A percentile compares a stretch with the other conserved stretches of the same genome.
Evolutionary conservation across 805 yeast species (phyloP).

Genomic region (Wickerhamomyces kurtzmanii): DNA sequence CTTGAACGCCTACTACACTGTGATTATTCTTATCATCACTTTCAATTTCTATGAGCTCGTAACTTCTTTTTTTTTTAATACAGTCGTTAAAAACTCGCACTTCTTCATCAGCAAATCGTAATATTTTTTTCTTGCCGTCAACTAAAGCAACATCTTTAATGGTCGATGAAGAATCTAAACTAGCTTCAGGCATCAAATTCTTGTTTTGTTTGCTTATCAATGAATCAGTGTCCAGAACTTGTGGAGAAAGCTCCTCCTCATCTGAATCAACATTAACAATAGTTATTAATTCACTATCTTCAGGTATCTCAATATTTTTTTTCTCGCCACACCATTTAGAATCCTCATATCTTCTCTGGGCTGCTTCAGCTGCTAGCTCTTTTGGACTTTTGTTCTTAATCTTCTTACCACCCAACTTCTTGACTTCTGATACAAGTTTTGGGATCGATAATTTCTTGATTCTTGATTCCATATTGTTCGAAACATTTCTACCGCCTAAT

Average conservation of each 20-base stretch:
- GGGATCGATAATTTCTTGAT: slow-evolving; percentile 26
- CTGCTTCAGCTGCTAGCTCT: slow-evolving; percentile 46
- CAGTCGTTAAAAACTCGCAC: no score
- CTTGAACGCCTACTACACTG: no score
- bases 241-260: no score
- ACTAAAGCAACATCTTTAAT: no score
- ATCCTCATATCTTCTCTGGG: slow-evolving; percentile 50
- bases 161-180: no score
- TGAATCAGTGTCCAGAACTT: no score
- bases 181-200: slow-evolving; percentile 3
- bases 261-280: slow-evolving; percentile 16
- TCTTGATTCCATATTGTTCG: slow-evolving; percentile 25
- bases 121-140: no score
- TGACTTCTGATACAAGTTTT: slow-evolving; percentile 31
- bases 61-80: no score
- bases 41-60: no score
- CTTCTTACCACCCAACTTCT: slow-evolving; percentile 22
- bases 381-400: slow-evolving; percentile 19
- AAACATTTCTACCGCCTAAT: slow-evolving; percentile 27
- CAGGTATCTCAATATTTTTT: slow-evolving; percentile 25
- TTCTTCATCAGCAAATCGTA: no score
- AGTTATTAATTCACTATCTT: slow-evolving; percentile 33
- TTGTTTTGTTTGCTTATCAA: slow-evolving; percentile 3
- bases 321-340: slow-evolving; percentile 33
- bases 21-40: no score